phyloP scores from a whole-genome alignment of 495 filamentous ascomycete genomes.

The Parachaetomium inaequale region DNA sequence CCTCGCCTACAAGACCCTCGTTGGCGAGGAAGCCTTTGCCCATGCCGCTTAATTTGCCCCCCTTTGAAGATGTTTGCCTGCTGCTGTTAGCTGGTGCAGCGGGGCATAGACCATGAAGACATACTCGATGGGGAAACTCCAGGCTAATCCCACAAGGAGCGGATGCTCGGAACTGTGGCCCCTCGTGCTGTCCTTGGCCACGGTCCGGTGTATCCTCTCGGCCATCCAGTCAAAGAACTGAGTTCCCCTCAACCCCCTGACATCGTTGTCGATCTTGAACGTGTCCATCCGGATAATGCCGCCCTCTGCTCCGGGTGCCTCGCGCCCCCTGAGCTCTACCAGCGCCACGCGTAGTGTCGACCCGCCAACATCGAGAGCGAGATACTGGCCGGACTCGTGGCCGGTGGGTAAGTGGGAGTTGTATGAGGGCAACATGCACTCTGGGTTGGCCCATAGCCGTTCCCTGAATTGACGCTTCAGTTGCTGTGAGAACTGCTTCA shows the following conservation, averaged over 20 bases:
- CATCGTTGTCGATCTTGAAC: constrained; percentile 48
- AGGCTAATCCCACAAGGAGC: constrained; percentile 67
- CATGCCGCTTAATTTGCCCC: constrained; percentile 76
- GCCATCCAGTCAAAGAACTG: constrained; percentile 81
- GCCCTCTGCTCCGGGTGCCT: constrained; percentile 28
- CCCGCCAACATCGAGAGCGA: constrained; percentile 65
- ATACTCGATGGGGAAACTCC: constrained; percentile 86
- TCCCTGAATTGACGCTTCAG: constrained; percentile 49
- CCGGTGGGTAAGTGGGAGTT: constrained; percentile 70
- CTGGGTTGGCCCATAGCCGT: constrained; percentile 42
- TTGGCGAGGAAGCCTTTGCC: constrained; percentile 71
- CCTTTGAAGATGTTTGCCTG: constrained; percentile 73
- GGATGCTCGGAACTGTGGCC: constrained; percentile 31
- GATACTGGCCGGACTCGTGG: constrained; percentile 60
- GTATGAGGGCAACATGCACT: constrained; percentile 61
- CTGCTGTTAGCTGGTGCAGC: constrained; percentile 13
- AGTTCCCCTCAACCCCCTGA: constrained; percentile 45
- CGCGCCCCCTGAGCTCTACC: constrained; percentile 58
- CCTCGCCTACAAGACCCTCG: constrained; percentile 48
- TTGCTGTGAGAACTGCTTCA: constrained; percentile 39
- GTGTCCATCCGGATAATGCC: constrained; percentile 45
- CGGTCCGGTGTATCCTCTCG: constrained; percentile 60
- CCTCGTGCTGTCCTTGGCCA: constrained; percentile 36
- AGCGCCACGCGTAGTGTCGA: constrained; percentile 77
- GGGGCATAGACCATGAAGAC: constrained; percentile 20